These are phyloP conservation scores for Neodidymelliopsis sp. DNA, from an alignment of 2,329 filamentous ascomycete genomes.

Conservation along the genomic window DNA sequence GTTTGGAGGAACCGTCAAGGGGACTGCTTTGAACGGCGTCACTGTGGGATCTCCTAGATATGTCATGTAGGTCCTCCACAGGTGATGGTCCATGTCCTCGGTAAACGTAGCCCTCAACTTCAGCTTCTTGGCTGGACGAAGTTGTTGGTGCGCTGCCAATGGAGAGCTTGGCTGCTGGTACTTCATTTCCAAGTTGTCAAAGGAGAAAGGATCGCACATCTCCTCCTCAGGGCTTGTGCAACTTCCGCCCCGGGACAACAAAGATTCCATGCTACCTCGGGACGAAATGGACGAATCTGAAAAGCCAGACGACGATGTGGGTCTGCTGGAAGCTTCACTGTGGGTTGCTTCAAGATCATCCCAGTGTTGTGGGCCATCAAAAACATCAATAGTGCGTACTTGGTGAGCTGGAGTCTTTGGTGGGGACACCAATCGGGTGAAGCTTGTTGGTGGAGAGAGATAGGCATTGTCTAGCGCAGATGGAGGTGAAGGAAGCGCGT, in stretches of 20 bases:
- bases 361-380: constrained; percentile 42
- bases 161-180: constrained; percentile 42
- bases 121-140: constrained; percentile 49
- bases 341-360: constrained; percentile 39
- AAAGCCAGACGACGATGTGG: constrained; percentile 64
- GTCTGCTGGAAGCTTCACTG: constrained; percentile 59
- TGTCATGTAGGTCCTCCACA: constrained; percentile 71
- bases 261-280: constrained; percentile 63
- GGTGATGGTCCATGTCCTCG: constrained; percentile 69
- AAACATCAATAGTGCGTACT: constrained; percentile 39
- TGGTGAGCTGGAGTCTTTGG: constrained; percentile 59
- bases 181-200: constrained; percentile 47
- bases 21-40: constrained; percentile 72
- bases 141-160: constrained; percentile 36
- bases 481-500: constrained; percentile 35
- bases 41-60: constrained; percentile 72
- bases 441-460: constrained; percentile 52
- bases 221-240: constrained; percentile 69
- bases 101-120: constrained; percentile 62
- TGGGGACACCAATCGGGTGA: constrained; percentile 53
- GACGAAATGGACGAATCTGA: constrained; percentile 71
- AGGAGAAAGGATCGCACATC: constrained; percentile 62
- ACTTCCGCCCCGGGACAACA: constrained; percentile 65
- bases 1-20: constrained; percentile 68
- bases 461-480: constrained; percentile 45